A percentile compares a stretch with the other conserved stretches of the same genome.
These are phyloP conservation scores for Fusarium torreyae DNA, from an alignment of 2,329 filamentous ascomycete genomes.

Conservation along the genomic window DNA sequence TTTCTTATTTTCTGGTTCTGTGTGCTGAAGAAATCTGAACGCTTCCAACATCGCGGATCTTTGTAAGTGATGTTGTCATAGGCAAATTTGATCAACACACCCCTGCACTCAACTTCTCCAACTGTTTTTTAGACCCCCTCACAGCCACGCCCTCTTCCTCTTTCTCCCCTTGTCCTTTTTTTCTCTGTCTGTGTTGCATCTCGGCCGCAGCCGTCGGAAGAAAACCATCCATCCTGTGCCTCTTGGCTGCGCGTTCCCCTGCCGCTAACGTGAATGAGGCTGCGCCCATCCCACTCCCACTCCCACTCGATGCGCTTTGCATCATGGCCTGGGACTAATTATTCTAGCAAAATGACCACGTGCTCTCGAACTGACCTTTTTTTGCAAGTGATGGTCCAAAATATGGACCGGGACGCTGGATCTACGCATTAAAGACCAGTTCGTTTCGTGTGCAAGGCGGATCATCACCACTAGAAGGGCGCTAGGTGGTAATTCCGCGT, in stretches of 20 bases:
- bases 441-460: conserved; percentile 2
- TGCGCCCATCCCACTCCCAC: conserved; percentile 1
- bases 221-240: conserved; percentile 7
- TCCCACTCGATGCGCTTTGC: conserved; percentile 6
- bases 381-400: neutral
- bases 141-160: conserved; percentile 18
- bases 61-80: conserved; percentile 24
- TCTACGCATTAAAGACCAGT: neutral
- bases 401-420: neutral
- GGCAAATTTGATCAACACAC: conserved; percentile 4
- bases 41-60: neutral
- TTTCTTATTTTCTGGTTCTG: conserved; percentile 6
- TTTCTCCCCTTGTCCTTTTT: neutral
- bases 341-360: conserved; percentile 20
- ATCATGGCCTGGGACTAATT: conserved; percentile 21
- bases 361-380: conserved; percentile 6
- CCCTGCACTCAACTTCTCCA: conserved; percentile 38
- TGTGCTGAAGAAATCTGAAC: conserved; percentile 1
- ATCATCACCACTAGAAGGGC: conserved; percentile 8
- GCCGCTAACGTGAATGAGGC: neutral
- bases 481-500: conserved; percentile 15
- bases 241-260: conserved; percentile 6
- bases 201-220: conserved; percentile 43
- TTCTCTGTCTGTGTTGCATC: conserved; percentile 29
- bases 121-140: conserved; percentile 26